phyloP scores from a whole-genome alignment of 2,329 filamentous ascomycete species.

The Colletotrichum liaoningense region DNA sequence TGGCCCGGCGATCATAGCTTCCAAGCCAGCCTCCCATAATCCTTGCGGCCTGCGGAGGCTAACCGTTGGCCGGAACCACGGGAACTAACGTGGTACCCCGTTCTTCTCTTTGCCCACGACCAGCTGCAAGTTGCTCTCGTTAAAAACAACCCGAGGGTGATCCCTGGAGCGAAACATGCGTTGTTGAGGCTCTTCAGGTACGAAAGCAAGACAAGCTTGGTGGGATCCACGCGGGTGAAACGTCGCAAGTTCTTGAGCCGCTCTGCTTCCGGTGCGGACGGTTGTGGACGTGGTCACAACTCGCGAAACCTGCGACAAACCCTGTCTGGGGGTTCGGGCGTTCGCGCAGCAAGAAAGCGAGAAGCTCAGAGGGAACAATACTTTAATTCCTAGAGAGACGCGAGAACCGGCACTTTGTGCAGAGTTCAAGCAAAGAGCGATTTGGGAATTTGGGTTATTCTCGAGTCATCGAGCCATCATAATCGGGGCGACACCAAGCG shows the following conservation, averaged over 20 bases:
- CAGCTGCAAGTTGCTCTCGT: not conserved
- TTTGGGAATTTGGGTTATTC: not conserved
- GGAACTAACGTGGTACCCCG: conserved; percentile 7
- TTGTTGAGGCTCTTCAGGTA: conserved; percentile 9
- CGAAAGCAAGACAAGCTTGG: conserved; percentile 6
- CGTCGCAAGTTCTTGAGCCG: conserved; percentile 34
- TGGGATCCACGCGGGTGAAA: conserved; percentile 29
- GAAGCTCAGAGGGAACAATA: not conserved
- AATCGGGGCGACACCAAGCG: not conserved
- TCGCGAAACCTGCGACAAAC: conserved; percentile 28
- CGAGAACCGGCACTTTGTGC: not conserved
- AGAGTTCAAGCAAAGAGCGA: not conserved
- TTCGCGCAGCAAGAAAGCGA: conserved; percentile 9
- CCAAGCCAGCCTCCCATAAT: not conserved
- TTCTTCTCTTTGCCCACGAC: not conserved
- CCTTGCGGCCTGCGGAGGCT: not conserved
- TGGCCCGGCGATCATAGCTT: conserved; percentile 27
- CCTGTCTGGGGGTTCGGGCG: conserved; percentile 9
- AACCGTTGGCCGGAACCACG: conserved; percentile 2
- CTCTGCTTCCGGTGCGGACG: conserved; percentile 27
- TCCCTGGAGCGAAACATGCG: conserved; percentile 24
- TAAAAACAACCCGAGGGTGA: not conserved
- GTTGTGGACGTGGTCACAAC: conserved; percentile 8
- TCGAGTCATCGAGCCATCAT: not conserved
- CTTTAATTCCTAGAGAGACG: not conserved